Percentiles rank a stretch among this genome's conserved stretches.
These are phyloP conservation scores for Pogostemon cablin DNA, from an alignment of 257 asterid genomes.

Conservation along the genomic window DNA sequence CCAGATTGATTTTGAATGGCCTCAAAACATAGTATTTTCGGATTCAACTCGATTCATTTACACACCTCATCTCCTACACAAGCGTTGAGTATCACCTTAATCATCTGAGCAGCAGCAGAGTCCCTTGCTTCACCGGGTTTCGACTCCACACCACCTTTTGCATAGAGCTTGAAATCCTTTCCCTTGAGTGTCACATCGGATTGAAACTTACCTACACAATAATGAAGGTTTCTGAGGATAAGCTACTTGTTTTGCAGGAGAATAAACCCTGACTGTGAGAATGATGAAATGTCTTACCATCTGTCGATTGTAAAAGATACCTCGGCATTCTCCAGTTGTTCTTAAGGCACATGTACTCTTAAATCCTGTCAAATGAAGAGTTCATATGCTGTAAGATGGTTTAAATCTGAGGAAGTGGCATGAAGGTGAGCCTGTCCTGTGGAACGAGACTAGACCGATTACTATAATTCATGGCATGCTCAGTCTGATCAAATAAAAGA, in stretches of 20 bases:
- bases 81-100: conserved; percentile 27
- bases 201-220: conserved; percentile 42
- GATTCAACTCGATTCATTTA: background rate
- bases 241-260: no score
- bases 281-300: conserved; percentile 38
- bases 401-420: no score
- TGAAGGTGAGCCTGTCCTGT: no score
- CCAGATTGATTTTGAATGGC: no score
- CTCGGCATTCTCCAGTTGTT: conserved; percentile 49
- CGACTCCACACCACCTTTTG: conserved; percentile 34
- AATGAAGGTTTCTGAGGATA: background rate
- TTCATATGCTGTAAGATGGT: background rate
- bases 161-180: conserved; percentile 31
- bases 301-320: conserved; percentile 36
- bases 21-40: no score
- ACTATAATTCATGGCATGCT: no score
- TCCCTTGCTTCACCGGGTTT: conserved; percentile 52
- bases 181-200: conserved; percentile 37
- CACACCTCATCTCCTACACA: conserved; percentile 1
- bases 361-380: conserved; percentile 41
- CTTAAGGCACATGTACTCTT: conserved; percentile 39
- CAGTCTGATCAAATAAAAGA: no score
- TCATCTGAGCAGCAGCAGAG: conserved; percentile 48
- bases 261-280: no score
- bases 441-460: no score